Evolutionary conservation across 768 basidiomycete species (phyloP).

Genomic region (Lyophyllum decastes): DNA sequence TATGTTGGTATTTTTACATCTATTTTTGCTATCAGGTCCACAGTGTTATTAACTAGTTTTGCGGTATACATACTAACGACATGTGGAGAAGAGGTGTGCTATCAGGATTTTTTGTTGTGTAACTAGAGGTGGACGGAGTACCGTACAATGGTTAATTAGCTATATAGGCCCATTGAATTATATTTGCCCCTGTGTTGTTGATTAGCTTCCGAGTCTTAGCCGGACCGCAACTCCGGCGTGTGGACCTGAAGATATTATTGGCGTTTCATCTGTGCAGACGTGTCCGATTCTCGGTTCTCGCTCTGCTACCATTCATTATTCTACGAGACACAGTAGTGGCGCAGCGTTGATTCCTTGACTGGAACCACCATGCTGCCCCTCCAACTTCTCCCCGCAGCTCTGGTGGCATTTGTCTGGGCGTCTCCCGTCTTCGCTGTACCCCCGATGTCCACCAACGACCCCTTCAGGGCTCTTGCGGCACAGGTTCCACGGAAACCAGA

Average conservation of each 20-base stretch:
- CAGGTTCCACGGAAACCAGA: conserved; percentile 51
- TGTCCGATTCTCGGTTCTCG: not conserved
- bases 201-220: not conserved
- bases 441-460: conserved; percentile 50
- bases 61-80: not conserved
- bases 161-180: too few relatives aligned
- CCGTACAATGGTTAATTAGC: not conserved
- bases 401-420: conserved; percentile 9
- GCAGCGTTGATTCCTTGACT: conserved; percentile 7
- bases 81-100: not conserved
- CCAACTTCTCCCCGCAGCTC: conserved; percentile 12
- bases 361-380: conserved; percentile 15
- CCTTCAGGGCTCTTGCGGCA: conserved; percentile 57
- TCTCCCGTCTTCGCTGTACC: conserved; percentile 11
- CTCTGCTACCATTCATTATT: not conserved
- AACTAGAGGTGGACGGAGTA: not conserved
- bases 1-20: not conserved
- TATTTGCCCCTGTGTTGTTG: too few relatives aligned
- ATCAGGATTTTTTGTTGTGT: not conserved
- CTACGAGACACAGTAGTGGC: not conserved
- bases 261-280: not conserved
- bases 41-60: not conserved
- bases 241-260: not conserved
- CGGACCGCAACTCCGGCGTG: not conserved
- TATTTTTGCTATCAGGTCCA: not conserved